Base-by-base conservation (phyloP, 2,329 filamentous ascomycete genomes). In the Aspergillus hiratsukae region DNA sequence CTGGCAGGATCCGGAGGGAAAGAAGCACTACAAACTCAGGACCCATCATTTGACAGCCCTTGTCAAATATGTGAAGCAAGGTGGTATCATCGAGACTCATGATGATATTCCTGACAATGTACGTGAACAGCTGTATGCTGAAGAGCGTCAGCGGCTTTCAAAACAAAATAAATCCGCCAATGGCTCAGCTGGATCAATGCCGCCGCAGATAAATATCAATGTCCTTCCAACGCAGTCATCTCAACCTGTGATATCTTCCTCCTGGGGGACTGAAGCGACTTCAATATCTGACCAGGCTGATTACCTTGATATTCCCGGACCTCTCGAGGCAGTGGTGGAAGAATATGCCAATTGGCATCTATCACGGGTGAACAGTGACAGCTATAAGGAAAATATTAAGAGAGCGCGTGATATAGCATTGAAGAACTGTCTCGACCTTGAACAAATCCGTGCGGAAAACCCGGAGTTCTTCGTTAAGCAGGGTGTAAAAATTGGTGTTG, bases 1-100 rank as follows among this genome's bases (percentile, higher is more conserved):
- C 62, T 75, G 65, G 71, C 58, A 62, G 43, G 67, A 74, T 55
- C 66, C 67, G 21, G 19, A 54, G 63, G 56, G 61, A 72, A 66
- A 67, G n/a, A 73, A 58, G 62, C 67, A 75, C 58, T 67, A 73
- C 50, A 68, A 60, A 54, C 64, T 74, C 0, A 64, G 53, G 37
- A 66, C 61, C 21, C 62, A 65, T 51, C 64, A 23, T 23, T 3
- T 23, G 23, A 23, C 2, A 23, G 3, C 23, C 23, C 2, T 23
- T 3, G 3, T 23, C 23, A 23, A 3, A 23, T 23, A 23, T 23
- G 23, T 23, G 23, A 3, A 23, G 23, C 23, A 23, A 23, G 23
- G 3, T 3, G 23, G 23, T 3, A 3, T 23, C 23, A 2, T 2
- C 2, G 23, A 23, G 2, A 23, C 23, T 2, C 23, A 23, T 23